phyloP scores from a whole-genome alignment of 371 early-diverging fungal species.

The Phascolomyces articulosus region DNA sequence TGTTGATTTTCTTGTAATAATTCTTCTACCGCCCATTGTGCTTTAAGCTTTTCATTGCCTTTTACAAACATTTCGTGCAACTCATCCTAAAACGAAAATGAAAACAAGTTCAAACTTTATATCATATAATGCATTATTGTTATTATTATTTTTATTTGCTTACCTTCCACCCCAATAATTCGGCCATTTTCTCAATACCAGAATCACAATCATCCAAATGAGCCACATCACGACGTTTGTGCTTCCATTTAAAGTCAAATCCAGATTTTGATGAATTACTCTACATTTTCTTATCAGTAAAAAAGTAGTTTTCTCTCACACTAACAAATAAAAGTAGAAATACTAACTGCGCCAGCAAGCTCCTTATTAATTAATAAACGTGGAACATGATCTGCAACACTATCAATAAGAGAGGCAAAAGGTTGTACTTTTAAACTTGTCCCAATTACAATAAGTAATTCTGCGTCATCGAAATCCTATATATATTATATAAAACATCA shows the following conservation, averaged over 20 bases:
- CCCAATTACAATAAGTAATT: conserved; percentile 91
- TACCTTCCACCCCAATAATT: conserved; percentile 51
- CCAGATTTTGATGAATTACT: conserved; percentile 50
- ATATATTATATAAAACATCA: no score
- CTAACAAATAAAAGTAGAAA: no score
- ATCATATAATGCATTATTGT: background rate
- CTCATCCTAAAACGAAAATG: conserved; percentile 29
- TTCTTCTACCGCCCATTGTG: conserved; percentile 46
- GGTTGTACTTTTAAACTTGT: conserved; percentile 89
- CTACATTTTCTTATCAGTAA: background rate
- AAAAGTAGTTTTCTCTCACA: no score
- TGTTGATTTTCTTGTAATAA: conserved; percentile 11
- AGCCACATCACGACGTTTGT: conserved; percentile 74
- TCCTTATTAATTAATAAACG: conserved; percentile 89
- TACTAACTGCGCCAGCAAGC: conserved; percentile 66
- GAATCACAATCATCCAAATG: conserved; percentile 82
- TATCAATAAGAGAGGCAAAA: conserved; percentile 80
- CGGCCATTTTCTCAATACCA: conserved; percentile 62
- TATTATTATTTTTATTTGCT: background rate
- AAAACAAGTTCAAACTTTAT: conserved; percentile 9
- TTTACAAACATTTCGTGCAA: conserved; percentile 34
- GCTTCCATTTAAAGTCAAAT: conserved; percentile 83
- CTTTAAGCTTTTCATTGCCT: conserved; percentile 46
- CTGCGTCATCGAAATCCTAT: conserved; percentile 75
- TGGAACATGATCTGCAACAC: conserved; percentile 68